Base-by-base conservation (phyloP, 148 eudicot species). In the Hydrangea macrophylla region DNA sequence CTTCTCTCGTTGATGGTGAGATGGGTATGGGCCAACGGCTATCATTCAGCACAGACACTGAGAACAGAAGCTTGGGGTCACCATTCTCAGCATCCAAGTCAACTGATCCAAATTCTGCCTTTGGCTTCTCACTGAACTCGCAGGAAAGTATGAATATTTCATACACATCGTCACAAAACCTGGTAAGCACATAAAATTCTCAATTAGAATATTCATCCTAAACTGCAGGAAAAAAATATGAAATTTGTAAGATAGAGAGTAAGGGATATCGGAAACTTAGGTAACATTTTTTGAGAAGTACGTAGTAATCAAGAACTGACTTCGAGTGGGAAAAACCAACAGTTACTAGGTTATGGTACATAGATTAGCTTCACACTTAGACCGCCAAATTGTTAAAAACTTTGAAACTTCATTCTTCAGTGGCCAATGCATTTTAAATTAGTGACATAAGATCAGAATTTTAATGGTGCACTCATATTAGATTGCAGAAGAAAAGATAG, bases 11-110 rank as follows among this genome's bases (percentile, higher is more conserved):
- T 33, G 64, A 60, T 18, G 70, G 63, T 18, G 93, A 89, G 0
- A 72, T 23, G 22, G 62, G 62, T 22, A 56, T 62, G 3, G 70
- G 68, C 25, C 72, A 84, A 48, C 84, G 89, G 23, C 77, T 78
- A 17, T 89, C 97, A 1, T 73, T 5, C 64, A 80, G 81, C 37
- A 82, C 85, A 25, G 91, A 92, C 10, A 35, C 59, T 0, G 87
- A 87, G 27, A 80, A 59, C 37, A 60, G 77, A 48, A 88, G 86
- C 62, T 63, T 79, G 17, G 86, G 85, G 20, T 74, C 77, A 2
- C 62, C 62, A 53, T 69, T 67, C 37, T 13, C 72, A 42, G 86
- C 58, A 40, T 75, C 80, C 45, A 85, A 79, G 59, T 79, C 85
- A 3, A 30, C 82, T 17, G 90, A 86, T 62, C 59, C 70, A 17